phyloP scores from a whole-genome alignment of 2,329 filamentous ascomycete species.

The Parastagonospora nodorum region DNA sequence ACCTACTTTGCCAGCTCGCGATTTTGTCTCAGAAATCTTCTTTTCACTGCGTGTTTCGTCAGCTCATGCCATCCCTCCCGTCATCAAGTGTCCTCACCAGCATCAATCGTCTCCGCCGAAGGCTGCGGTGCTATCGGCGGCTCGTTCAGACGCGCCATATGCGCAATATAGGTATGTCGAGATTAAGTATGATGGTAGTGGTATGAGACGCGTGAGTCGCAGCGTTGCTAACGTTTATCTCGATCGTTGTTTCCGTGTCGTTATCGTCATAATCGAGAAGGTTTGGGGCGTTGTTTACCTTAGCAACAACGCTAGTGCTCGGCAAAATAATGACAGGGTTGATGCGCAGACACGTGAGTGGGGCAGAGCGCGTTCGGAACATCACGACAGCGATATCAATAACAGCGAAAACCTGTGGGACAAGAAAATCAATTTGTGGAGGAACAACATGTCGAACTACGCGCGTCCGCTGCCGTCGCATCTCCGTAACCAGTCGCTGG shows the following conservation, averaged over 20 bases:
- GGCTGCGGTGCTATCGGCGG: slow-evolving; percentile 53
- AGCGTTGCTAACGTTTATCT: slow-evolving; percentile 16
- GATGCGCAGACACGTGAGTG: slow-evolving; percentile 28
- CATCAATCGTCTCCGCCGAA: slow-evolving; percentile 70
- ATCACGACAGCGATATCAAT: neutral
- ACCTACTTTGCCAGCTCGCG: slow-evolving; percentile 71
- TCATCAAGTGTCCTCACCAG: slow-evolving; percentile 5
- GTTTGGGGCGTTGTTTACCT: slow-evolving; percentile 38
- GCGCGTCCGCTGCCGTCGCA: slow-evolving; percentile 63
- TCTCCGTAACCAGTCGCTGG: slow-evolving; percentile 58
- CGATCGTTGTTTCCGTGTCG: slow-evolving; percentile 39
- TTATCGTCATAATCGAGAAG: slow-evolving; percentile 30
- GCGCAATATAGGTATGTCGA: slow-evolving; percentile 48
- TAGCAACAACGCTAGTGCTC: slow-evolving; percentile 32
- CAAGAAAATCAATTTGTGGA: slow-evolving; percentile 1
- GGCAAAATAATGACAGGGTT: slow-evolving; percentile 3
- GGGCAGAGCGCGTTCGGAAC: slow-evolving; percentile 25
- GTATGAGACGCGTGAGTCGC: slow-evolving; percentile 6
- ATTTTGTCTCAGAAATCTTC: slow-evolving; percentile 81
- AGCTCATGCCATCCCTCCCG: slow-evolving; percentile 39
- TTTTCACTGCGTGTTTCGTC: slow-evolving; percentile 71
- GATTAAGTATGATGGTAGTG: slow-evolving; percentile 34
- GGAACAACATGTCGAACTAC: slow-evolving; percentile 45
- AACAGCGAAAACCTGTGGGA: neutral
- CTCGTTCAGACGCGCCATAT: slow-evolving; percentile 84